Conservation (phyloP, 768 basidiomycete genomes). For the Termitomyces sp. region DNA sequence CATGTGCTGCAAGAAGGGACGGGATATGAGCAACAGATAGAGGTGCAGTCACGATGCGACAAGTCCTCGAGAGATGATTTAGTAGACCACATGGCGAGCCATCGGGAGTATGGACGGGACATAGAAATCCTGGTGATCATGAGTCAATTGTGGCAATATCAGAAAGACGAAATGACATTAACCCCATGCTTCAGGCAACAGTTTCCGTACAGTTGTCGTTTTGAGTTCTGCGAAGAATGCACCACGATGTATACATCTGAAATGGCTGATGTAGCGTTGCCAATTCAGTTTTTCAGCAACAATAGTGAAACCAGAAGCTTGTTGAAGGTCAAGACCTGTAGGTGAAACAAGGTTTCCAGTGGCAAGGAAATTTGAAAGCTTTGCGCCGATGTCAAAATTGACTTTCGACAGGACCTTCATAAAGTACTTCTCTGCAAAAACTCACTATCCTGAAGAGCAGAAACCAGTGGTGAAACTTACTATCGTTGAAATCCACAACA, state of each 20-base stretch:
- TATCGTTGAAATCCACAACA: constrained; percentile 83
- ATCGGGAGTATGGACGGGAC: constrained; percentile 98
- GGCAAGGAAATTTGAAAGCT: constrained; percentile 90
- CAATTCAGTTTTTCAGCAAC: constrained; percentile 99
- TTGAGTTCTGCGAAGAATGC: constrained; percentile 99
- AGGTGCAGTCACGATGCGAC: constrained; percentile 80
- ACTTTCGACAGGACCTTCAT: constrained; percentile 66
- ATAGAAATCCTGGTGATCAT: constrained; percentile 72
- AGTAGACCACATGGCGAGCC: constrained; percentile 96
- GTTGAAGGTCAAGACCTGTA: constrained; percentile 93
- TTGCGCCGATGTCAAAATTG: constrained; percentile 90
- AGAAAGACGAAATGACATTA: constrained; percentile 16
- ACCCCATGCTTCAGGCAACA: constrained; percentile 99
- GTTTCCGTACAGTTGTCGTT: constrained; percentile 94
- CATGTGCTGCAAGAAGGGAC: constrained; percentile 73
- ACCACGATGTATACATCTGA: constrained; percentile 97
- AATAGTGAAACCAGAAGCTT: constrained; percentile 97
- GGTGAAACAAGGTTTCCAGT: constrained; percentile 96
- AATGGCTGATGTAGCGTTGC: constrained; percentile 97
- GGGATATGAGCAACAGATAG: constrained; percentile 79
- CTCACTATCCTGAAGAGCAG: background rate
- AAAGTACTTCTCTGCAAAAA: constrained; percentile 69
- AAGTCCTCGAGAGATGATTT: constrained; percentile 92
- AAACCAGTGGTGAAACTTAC: constrained; percentile 38
- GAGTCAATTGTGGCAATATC: background rate